These are phyloP conservation scores for Fusarium longipes DNA, from an alignment of 2,329 filamentous ascomycete species.

Conservation along the genomic window DNA sequence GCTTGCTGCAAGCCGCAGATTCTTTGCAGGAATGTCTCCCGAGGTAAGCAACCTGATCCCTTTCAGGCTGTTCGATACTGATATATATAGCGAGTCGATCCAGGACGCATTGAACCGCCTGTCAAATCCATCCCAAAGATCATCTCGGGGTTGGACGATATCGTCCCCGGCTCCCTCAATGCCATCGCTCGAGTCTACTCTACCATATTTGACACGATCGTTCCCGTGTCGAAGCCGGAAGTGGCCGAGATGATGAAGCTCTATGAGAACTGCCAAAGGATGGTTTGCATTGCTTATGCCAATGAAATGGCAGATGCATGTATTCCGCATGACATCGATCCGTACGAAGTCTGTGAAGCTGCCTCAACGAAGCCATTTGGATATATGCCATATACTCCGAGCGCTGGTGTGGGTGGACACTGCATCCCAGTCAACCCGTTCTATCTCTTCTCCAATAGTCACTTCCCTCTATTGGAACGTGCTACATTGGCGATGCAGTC, in stretches of 20 bases:
- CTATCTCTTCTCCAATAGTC: constrained; percentile 60
- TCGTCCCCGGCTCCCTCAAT: constrained; percentile 56
- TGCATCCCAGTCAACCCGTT: constrained; percentile 66
- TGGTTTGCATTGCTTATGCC: constrained; percentile 64
- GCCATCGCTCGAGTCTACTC: constrained; percentile 58
- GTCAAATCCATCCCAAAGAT: constrained; percentile 61
- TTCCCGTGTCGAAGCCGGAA: constrained; percentile 62
- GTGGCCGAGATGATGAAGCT: constrained; percentile 68
- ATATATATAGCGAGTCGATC: constrained; percentile 57
- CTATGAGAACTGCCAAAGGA: constrained; percentile 67
- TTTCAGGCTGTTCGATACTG: background rate
- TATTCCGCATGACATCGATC: constrained; percentile 56
- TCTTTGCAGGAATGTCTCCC: constrained; percentile 62
- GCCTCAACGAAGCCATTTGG: constrained; percentile 64
- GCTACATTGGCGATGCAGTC: constrained; percentile 56
- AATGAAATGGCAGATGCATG: constrained; percentile 68
- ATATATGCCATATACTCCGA: constrained; percentile 59
- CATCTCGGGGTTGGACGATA: constrained; percentile 61
- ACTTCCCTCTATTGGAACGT: constrained; percentile 58
- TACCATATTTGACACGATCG: constrained; percentile 57
- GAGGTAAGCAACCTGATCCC: constrained; percentile 34
- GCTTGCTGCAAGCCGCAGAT: constrained; percentile 53
- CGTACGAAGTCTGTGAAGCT: constrained; percentile 60
- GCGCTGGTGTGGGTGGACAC: constrained; percentile 64
- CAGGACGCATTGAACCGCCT: constrained; percentile 57